phyloP scores from a whole-genome alignment of 1,284 basidiomycete genomes.

The Mycosarcoma mackinlayi region DNA sequence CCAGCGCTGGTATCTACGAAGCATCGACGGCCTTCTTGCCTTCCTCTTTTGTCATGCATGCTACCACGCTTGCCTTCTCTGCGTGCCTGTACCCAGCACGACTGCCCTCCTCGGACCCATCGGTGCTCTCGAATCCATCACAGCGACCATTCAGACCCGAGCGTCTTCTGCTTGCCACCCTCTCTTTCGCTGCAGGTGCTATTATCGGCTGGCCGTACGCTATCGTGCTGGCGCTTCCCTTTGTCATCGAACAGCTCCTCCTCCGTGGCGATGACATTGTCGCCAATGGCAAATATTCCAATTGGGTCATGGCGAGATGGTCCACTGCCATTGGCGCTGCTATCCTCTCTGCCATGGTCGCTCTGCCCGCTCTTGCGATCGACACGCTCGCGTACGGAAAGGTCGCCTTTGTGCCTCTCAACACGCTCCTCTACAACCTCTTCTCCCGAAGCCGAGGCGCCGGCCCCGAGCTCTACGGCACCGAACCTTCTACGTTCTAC shows the following conservation, averaged over 20 bases:
- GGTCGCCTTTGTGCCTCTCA: slow-evolving; percentile 84
- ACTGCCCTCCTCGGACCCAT: slow-evolving; percentile 23
- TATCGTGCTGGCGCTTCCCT: slow-evolving; percentile 84
- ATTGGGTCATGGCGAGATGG: slow-evolving; percentile 71
- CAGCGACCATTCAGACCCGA: slow-evolving; percentile 35
- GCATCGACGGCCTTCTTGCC: slow-evolving; percentile 78
- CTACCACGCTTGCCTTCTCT: slow-evolving; percentile 82
- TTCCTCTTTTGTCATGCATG: slow-evolving; percentile 94
- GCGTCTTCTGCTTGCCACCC: slow-evolving; percentile 73
- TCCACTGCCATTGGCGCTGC: slow-evolving; percentile 75
- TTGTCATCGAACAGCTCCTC: slow-evolving; percentile 89
- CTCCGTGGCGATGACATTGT: slow-evolving; percentile 73
- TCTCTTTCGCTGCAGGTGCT: slow-evolving; percentile 82
- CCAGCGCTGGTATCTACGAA: slow-evolving; percentile 93
- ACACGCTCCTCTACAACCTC: slow-evolving; percentile 93
- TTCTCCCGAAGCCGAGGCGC: slow-evolving; percentile 75
- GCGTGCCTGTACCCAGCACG: slow-evolving; percentile 78
- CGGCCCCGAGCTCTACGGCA: slow-evolving; percentile 91
- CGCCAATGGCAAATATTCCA: slow-evolving; percentile 13
- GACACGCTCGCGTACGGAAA: slow-evolving; percentile 90
- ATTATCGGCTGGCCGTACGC: slow-evolving; percentile 97
- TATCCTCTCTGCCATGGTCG: slow-evolving; percentile 76
- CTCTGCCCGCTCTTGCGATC: slow-evolving; percentile 68
- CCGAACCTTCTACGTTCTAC: slow-evolving; percentile 77
- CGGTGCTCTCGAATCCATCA: slow-evolving; percentile 31